A percentile compares a stretch with the other conserved stretches of the same genome.
These are phyloP conservation scores for Fusarium subglutinans DNA, from an alignment of 2,329 filamentous ascomycete species.

Conservation along the genomic window DNA sequence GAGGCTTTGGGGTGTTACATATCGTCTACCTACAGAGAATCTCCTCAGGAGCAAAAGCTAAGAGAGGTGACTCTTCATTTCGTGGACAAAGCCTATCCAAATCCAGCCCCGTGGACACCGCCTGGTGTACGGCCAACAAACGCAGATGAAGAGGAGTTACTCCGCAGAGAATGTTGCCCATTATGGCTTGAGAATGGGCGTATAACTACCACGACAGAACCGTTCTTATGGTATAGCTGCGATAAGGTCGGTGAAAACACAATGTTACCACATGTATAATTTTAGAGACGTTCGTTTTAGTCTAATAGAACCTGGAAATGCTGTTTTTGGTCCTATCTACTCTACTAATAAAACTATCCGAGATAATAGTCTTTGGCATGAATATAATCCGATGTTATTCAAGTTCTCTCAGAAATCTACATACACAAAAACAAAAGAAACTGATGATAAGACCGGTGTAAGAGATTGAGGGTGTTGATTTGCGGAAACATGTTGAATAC, in stretches of 20 bases:
- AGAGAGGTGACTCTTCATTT: not conserved
- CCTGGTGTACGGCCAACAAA: not conserved
- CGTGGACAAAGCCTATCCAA: not conserved
- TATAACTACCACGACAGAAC: not conserved
- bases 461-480: not conserved
- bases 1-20: slow-evolving; percentile 1
- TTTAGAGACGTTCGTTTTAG: not conserved
- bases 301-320: not conserved
- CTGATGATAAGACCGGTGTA: not conserved
- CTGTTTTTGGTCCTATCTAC: not conserved
- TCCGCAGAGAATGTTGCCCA: not conserved
- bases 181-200: not conserved
- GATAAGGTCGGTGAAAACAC: not conserved
- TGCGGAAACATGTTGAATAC: not conserved
- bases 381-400: not conserved
- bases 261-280: not conserved
- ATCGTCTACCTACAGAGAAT: not conserved
- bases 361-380: not conserved
- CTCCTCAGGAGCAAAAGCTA: not conserved
- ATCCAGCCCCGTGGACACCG: not conserved
- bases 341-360: not conserved
- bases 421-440: not conserved
- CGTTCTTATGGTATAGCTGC: not conserved
- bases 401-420: not conserved
- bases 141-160: not conserved